Conservation (phyloP, 2,329 filamentous ascomycete species). For the Nigrospora osmanthi region DNA sequence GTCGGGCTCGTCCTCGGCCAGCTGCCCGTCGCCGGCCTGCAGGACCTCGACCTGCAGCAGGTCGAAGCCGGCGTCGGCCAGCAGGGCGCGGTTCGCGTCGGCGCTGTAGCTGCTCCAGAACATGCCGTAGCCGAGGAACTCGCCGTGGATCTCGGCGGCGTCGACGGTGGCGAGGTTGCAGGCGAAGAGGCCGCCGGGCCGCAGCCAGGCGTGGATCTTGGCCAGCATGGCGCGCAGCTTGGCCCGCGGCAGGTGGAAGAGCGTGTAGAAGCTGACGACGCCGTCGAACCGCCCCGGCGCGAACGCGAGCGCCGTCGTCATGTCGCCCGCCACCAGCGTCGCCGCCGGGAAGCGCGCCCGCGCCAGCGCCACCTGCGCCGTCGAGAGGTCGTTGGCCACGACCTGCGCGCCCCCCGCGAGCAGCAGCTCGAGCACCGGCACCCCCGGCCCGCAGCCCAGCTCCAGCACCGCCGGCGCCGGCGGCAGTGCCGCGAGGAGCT, state of each 20-base stretch:
- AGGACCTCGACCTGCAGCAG: conserved; percentile 21
- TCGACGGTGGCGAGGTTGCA: conserved; percentile 39
- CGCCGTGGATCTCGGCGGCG: conserved; percentile 15
- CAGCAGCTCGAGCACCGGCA: conserved; percentile 26
- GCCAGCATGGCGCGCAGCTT: conserved; percentile 39
- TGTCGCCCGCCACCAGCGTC: conserved; percentile 27
- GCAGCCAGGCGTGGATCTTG: conserved; percentile 39
- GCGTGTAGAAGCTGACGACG: conserved; percentile 42
- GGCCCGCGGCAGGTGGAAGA: conserved; percentile 44
- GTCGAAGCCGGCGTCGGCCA: conserved; percentile 24
- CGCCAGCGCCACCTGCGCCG: conserved; percentile 26
- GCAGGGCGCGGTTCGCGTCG: conserved; percentile 19
- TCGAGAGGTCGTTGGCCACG: conserved; percentile 33
- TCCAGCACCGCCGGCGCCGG: conserved; percentile 23
- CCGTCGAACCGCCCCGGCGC: conserved; percentile 31
- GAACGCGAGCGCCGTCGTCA: conserved; percentile 26
- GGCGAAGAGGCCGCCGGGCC: conserved; percentile 30
- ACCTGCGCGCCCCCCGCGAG: conserved; percentile 18
- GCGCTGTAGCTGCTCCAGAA: conserved; percentile 33
- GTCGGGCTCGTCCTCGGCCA: background rate
- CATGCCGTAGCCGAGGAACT: conserved; percentile 29
- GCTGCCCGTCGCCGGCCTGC: conserved; percentile 14
- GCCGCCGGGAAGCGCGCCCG: conserved; percentile 8
- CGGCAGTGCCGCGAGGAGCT: background rate
- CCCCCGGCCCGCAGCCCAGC: conserved; percentile 32